Evolutionary conservation across 208 protist genomes (phyloP), one percentile per base, ranked within the genome.

Genomic region (Plasmodiophora brassicae): DNA sequence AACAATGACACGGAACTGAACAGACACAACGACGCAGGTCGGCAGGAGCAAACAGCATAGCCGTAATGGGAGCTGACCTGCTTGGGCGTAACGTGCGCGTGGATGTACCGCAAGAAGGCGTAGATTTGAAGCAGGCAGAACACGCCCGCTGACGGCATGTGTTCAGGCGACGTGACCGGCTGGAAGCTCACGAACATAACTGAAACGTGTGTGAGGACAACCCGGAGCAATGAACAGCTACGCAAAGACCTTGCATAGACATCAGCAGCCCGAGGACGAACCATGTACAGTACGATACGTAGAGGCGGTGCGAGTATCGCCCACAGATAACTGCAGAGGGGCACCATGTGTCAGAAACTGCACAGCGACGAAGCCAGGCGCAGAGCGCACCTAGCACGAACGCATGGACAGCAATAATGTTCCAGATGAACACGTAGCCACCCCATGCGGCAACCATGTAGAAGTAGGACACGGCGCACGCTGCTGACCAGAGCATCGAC

Each of bases 351-450:
- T n/a, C n/a, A n/a, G n/a, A n/a, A n/a, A n/a, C n/a, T n/a, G n/a
- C n/a, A n/a, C 5, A 78, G 5, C 41, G n/a, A 78, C 10, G 5
- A 78, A 78, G 41, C n/a, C 14, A 5, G 5, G n/a, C 32, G 32
- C 5, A 44, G 41, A 57, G 50, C 25, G 20, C 5, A 78, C 65
- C 65, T 38, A 78, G n/a, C 5, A 93, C 91, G 28, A 96, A 90
- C 5, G 94, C 96, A 91, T 99, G 95, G 5, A 99, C 84, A 35
- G 97, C 96, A 38, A 99, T 96, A 41, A 99, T 90, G 92, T 99
- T 99, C 60, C 97, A 94, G 72, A 99, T 96, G 91, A 98, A 99
- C 25, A 98, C 94, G 91, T 98, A 99, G 71, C 97, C 98, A 87
- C 98, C 98, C 98, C 98, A 99, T 45, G 96, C 93, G 20, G 93